A percentile compares a stretch with the other conserved stretches of the same genome.
These are phyloP conservation scores for Citrus medica DNA, from an alignment of 345 rosid species.

Conservation along the genomic window DNA sequence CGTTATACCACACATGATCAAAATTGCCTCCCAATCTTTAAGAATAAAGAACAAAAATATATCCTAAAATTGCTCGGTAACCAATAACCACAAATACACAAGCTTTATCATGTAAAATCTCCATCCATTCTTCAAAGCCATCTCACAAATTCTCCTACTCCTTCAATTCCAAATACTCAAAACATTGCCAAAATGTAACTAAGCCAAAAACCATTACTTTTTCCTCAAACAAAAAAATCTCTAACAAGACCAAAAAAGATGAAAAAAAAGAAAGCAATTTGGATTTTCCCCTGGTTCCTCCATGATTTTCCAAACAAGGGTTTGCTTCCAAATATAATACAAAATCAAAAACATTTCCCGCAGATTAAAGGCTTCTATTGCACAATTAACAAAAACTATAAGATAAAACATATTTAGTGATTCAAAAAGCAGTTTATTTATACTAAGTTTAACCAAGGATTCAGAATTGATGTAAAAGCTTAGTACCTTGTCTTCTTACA, in stretches of 20 bases:
- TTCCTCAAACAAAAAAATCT: not conserved
- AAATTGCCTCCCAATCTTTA: not conserved
- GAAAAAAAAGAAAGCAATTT: no score
- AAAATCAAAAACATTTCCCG: not conserved
- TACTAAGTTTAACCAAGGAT: not conserved
- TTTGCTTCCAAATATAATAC: not conserved
- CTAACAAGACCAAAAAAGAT: not conserved
- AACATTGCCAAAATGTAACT: not conserved
- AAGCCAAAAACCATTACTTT: not conserved
- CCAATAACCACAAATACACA: not conserved
- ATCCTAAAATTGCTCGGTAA: not conserved
- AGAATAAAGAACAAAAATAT: not conserved
- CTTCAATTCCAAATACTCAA: not conserved
- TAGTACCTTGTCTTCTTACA: constrained; percentile 90
- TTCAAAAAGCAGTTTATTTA: not conserved
- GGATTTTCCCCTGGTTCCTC: not conserved
- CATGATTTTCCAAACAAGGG: not conserved
- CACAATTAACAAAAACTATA: not conserved
- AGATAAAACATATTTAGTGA: not conserved
- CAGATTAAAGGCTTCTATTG: not conserved
- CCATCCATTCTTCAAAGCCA: not conserved
- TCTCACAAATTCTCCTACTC: not conserved
- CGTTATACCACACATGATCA: not conserved
- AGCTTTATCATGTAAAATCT: not conserved
- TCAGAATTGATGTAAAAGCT: not conserved